Evolutionary conservation across 768 basidiomycete species (phyloP), one percentile per base, ranked within the genome.

Genomic region (Leccinum arenicola): DNA sequence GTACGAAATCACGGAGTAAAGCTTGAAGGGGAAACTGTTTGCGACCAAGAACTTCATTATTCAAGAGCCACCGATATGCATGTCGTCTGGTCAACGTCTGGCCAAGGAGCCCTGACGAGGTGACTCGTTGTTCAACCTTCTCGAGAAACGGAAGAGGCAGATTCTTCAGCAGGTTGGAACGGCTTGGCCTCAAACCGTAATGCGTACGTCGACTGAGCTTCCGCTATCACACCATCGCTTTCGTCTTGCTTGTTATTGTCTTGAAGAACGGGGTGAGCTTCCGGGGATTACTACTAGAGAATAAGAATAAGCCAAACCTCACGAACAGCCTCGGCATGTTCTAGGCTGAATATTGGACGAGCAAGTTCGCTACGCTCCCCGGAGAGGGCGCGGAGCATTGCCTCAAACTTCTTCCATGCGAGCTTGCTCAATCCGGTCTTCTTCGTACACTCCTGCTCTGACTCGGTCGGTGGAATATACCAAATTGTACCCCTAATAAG

Each of bases 271-370:
- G 17, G 6, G 56, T 65, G 35, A 57, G 52, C 61, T n/a, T 55
- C 36, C 25, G 12, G 25, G 40, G 23, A 36, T 15, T 36, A 23
- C 15, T 15, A 53, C 10, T 45, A 10, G 17, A 19, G 9, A 31
- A 29, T 33, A 11, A 31, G 14, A 23, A 23, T 43, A 73, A 31
- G 15, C 25, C 19, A 53, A 25, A 94, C 95, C 80, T 97, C 95
- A 57, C 88, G 85, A 17, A 95, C 94, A 17, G 95, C 95, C 73
- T 98, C 96, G 1, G 95, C 96, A 68, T 96, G 94, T 70, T 95
- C 93, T 43, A 99, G 79, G 62, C 94, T 92, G 70, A 98, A 98
- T n/a, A 98, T 99, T 60, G 91, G 94, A 23, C 94, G 81, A 35
- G 93, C 97, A 40, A 98, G 85, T 72, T 95, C 93, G 6, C 91